Percentiles rank a stretch among this genome's conserved stretches.
These are phyloP conservation scores for Tremella fuciformis DNA, from an alignment of 768 basidiomycete species.

Conservation along the genomic window DNA sequence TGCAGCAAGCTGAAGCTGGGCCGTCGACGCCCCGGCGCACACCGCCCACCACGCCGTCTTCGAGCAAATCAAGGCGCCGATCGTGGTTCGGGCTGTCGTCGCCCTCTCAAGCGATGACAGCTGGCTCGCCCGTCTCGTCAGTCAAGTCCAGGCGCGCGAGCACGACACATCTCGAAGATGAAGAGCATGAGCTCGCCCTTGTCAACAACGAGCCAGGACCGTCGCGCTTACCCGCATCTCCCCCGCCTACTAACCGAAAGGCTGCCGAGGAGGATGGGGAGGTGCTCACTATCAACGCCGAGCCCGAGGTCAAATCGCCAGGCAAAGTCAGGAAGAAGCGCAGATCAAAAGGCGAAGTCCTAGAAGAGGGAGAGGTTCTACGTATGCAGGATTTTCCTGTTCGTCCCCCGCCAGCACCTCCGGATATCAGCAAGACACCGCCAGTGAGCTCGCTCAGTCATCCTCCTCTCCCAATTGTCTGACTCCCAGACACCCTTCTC, in stretches of 20 bases:
- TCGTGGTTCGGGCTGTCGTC: slow-evolving; percentile 40
- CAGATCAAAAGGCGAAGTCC: slow-evolving; percentile 7
- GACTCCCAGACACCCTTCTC: slow-evolving; percentile 4
- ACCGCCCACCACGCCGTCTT: slow-evolving; percentile 9
- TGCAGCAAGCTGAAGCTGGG: slow-evolving; percentile 16
- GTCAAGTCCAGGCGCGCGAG: slow-evolving; percentile 6
- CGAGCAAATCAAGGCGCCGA: slow-evolving; percentile 21
- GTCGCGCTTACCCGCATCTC: neutral
- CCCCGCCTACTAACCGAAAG: neutral
- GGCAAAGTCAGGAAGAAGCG: neutral
- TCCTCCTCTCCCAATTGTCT: neutral
- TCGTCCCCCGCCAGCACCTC: neutral
- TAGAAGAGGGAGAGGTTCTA: slow-evolving; percentile 17
- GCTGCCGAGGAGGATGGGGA: slow-evolving; percentile 14
- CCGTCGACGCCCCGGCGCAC: slow-evolving; percentile 15
- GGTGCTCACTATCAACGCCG: slow-evolving; percentile 13
- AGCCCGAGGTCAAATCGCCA: neutral
- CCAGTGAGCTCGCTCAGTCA: neutral
- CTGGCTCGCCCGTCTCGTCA: neutral
- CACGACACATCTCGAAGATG: neutral
- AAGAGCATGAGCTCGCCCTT: slow-evolving; percentile 13
- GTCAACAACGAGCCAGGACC: neutral
- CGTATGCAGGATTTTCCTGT: slow-evolving; percentile 32
- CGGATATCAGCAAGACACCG: neutral
- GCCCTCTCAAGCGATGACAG: slow-evolving; percentile 7